Evolutionary conservation across 768 basidiomycete species (phyloP).

Genomic region (Rubroboletus pulcherrimus): DNA sequence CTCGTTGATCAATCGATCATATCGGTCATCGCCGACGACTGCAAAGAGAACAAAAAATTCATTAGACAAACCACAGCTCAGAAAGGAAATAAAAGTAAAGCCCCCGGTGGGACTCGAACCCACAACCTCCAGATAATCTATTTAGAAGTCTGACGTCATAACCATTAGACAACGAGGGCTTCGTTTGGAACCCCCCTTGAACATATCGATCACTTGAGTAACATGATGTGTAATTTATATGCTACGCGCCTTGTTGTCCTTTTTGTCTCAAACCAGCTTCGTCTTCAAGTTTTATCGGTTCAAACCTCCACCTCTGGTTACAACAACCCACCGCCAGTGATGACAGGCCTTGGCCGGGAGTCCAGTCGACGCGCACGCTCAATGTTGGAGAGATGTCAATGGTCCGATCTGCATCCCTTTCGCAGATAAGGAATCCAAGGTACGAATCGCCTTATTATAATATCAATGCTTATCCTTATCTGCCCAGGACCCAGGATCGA

Average conservation of each 20-base stretch:
- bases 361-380: not conserved
- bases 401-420: not conserved
- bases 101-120: slow-evolving; percentile 86
- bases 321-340: not conserved
- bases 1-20: not conserved
- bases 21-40: not conserved
- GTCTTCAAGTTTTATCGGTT: not conserved
- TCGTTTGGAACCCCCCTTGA: not conserved
- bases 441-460: not conserved
- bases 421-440: not conserved
- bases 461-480: slow-evolving; percentile 3
- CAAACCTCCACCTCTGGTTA: not conserved
- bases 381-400: not conserved
- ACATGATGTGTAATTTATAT: too few relatives aligned
- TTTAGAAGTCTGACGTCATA: slow-evolving; percentile 90
- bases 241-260: too few relatives aligned
- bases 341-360: not conserved
- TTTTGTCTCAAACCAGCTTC: not conserved
- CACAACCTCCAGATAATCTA: slow-evolving; percentile 82
- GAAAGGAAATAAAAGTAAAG: slow-evolving; percentile 31
- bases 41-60: not conserved
- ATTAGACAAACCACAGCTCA: not conserved
- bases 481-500: slow-evolving; percentile 5
- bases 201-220: not conserved
- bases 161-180: slow-evolving; percentile 86